Conservation (phyloP, 2,329 filamentous ascomycete species). For the Fusarium drepaniforme region DNA sequence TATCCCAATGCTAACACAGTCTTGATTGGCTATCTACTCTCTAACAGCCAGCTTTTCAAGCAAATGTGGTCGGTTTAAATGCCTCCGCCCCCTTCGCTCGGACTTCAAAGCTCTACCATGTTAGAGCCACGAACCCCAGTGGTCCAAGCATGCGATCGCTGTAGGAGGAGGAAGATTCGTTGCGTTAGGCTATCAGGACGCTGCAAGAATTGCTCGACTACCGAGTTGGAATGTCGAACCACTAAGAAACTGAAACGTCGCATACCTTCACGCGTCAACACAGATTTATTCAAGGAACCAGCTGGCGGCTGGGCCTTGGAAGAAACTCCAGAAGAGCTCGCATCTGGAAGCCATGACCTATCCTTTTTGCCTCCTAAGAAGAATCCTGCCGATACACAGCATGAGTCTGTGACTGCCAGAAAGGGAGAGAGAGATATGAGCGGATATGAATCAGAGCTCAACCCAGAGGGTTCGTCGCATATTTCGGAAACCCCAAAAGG, state of each 20-base stretch:
- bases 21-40: too few species aligned
- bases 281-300: not conserved
- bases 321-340: not conserved
- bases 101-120: not conserved
- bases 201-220: not conserved
- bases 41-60: too few species aligned
- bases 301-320: not conserved
- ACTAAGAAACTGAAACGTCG: not conserved
- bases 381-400: not conserved
- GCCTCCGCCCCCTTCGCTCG: not conserved
- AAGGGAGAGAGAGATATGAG: not conserved
- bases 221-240: not conserved
- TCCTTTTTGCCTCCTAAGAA: not conserved
- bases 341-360: not conserved
- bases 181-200: not conserved
- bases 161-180: not conserved
- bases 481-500: not conserved
- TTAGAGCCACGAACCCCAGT: not conserved
- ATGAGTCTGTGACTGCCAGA: not conserved
- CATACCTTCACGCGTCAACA: not conserved
- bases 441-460: not conserved
- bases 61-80: not conserved
- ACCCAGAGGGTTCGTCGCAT: not conserved
- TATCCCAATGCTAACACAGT: too few species aligned
- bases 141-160: not conserved